Base-by-base conservation (phyloP, 495 filamentous ascomycete genomes). In the Daldinia childiae region DNA sequence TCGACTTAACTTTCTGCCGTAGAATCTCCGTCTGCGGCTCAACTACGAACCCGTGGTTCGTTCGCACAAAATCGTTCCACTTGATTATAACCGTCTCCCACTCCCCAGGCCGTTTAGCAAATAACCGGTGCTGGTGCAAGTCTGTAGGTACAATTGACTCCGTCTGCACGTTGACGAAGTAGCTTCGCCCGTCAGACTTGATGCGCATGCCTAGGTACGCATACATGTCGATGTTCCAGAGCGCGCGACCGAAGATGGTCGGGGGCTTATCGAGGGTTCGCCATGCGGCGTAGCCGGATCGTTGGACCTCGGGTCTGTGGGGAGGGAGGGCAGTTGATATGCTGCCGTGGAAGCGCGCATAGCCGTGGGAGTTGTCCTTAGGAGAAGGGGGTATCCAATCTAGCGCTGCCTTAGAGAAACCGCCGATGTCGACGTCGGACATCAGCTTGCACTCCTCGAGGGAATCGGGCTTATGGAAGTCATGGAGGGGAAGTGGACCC, bases 101-200 rank as follows among this genome's bases (percentile, higher is more conserved):
- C 73, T 93, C 86, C 3, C 94, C 93, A 0, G 90, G 88, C 38
- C 88, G 88, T 77, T 89, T 90, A 17, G 91, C 87, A 79, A 96
- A 97, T 14, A 99, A 77, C 66, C 96, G 85, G 79, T 99, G 96
- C 80, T 99, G 95, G 79, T 98, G 96, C 64, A 99, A 84, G 80
- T 99, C 95, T 3, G 94, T 95, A 36, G 93, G 90, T 52, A 97
- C 91, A 59, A 98, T 88, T 1, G 91, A 91, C 67, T 99, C 95
- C 9, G 93, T 97, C 83, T 98, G 96, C 39, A 99, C 82, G 79
- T 99, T 99, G 56, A 99, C 90, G 57, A 95, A 93, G 81, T 98
- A 99, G 69, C 91, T 90, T 8, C 95, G 83, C 12, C 95, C 94
- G 79, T 98, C 96, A 26, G 91, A 93, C 78, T 93, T 95, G 69